phyloP scores from a whole-genome alignment of 805 yeast genomes.

The Wickerhamomyces kurtzmanii region DNA sequence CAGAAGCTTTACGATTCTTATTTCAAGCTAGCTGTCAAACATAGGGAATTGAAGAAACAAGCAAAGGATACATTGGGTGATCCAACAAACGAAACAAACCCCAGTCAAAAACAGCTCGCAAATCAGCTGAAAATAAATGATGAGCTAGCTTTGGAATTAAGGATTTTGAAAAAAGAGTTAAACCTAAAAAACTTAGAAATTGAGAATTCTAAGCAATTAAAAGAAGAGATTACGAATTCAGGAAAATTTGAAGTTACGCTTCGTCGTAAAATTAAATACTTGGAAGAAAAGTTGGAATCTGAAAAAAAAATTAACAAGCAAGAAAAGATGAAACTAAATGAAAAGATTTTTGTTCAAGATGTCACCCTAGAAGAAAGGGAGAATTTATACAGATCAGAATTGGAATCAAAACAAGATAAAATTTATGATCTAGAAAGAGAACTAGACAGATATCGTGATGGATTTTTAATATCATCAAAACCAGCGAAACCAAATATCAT shows the following conservation, averaged over 20 bases:
- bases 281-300: slow-evolving; percentile 17
- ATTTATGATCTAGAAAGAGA: slow-evolving; percentile 19
- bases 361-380: slow-evolving; percentile 15
- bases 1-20: slow-evolving; percentile 24
- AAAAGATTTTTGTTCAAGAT: slow-evolving; percentile 14
- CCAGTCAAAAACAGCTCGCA: slow-evolving; percentile 8
- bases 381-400: slow-evolving; percentile 12
- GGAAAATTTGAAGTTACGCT: slow-evolving; percentile 9
- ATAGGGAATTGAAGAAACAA: slow-evolving; percentile 15
- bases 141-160: slow-evolving; percentile 3
- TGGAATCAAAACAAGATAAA: slow-evolving; percentile 13
- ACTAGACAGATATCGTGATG: slow-evolving; percentile 3
- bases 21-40: slow-evolving; percentile 19
- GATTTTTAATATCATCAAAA: too few species aligned
- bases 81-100: slow-evolving; percentile 1
- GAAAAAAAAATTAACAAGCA: slow-evolving; percentile 14
- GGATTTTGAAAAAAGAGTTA: slow-evolving; percentile 10
- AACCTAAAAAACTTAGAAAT: slow-evolving; percentile 10
- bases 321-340: slow-evolving; percentile 18
- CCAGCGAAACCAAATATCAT: background rate
- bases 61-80: background rate
- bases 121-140: slow-evolving; percentile 7
- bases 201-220: slow-evolving; percentile 4
- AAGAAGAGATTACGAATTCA: slow-evolving; percentile 4
- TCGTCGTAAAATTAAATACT: slow-evolving; percentile 10